Percentiles rank a stretch among this genome's conserved stretches.
Evolutionary conservation across 306 rosid genomes (phyloP).

Genomic region (Acmispon strigosus): DNA sequence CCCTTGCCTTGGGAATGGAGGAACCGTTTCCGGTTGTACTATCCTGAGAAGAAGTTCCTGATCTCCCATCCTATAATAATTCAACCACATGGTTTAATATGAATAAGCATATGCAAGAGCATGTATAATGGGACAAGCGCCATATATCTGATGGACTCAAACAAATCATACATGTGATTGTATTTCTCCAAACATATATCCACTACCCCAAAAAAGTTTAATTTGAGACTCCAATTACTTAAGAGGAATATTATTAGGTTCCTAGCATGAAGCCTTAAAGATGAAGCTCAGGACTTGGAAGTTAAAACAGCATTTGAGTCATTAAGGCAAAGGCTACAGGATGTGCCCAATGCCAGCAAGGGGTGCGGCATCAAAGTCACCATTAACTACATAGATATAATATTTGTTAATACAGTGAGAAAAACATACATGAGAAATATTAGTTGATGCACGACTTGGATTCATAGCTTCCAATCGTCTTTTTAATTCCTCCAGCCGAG

Average conservation of each 20-base stretch:
- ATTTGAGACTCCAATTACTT: neutral
- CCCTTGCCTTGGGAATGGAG: slow-evolving; percentile 38
- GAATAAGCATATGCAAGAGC: slow-evolving; percentile 9
- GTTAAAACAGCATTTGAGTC: neutral
- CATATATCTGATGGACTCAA: neutral
- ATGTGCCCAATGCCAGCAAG: neutral
- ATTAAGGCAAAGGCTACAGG: neutral
- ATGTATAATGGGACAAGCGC: neutral
- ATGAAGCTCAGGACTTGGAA: slow-evolving; percentile 9
- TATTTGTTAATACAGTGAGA: neutral
- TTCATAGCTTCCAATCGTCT: slow-evolving; percentile 87
- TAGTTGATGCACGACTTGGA: slow-evolving; percentile 48
- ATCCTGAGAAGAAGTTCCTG: slow-evolving; percentile 34
- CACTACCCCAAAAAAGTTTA: neutral
- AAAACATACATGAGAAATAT: slow-evolving; percentile 43
- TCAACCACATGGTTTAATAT: slow-evolving; percentile 11
- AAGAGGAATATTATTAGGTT: neutral
- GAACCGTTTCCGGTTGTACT: slow-evolving; percentile 31
- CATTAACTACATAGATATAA: neutral
- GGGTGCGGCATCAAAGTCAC: neutral
- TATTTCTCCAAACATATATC: neutral
- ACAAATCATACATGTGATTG: neutral
- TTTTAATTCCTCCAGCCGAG: slow-evolving; percentile 83
- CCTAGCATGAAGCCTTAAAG: neutral
- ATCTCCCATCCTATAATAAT: slow-evolving; percentile 50